These are phyloP conservation scores for Xylariaceae sp. DNA, from an alignment of 2,329 filamentous ascomycete genomes.

Conservation along the genomic window DNA sequence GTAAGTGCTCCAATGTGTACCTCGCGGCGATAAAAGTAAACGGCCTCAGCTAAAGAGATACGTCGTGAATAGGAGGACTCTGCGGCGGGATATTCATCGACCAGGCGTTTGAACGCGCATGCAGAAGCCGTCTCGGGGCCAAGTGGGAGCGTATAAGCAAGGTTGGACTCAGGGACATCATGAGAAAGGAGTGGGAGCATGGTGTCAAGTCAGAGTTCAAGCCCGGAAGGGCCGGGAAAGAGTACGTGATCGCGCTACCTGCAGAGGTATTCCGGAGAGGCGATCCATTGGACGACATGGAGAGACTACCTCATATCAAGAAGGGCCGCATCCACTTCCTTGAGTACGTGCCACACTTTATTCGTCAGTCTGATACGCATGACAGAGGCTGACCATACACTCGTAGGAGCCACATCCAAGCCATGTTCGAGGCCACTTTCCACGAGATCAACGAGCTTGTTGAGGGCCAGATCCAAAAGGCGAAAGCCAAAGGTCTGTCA, in stretches of 20 bases:
- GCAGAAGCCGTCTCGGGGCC: slow-evolving; percentile 1
- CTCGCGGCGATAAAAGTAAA: background rate
- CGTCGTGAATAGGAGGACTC: slow-evolving; percentile 1
- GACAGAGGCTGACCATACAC: background rate
- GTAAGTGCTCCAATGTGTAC: background rate
- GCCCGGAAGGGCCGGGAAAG: background rate
- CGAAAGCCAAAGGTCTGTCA: background rate
- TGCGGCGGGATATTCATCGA: slow-evolving; percentile 9
- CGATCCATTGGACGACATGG: background rate
- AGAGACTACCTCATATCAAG: slow-evolving; percentile 4
- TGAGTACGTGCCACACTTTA: background rate
- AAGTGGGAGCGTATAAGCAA: slow-evolving; percentile 1
- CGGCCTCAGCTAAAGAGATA: background rate
- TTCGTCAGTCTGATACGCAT: background rate
- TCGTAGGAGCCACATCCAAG: background rate
- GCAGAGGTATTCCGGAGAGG: background rate
- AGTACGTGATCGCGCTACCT: slow-evolving; percentile 1
- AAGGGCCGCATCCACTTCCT: slow-evolving; percentile 4
- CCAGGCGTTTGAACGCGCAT: slow-evolving; percentile 4
- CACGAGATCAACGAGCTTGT: slow-evolving; percentile 4
- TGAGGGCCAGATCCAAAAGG: slow-evolving; percentile 6
- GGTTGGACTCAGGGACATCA: slow-evolving; percentile 1
- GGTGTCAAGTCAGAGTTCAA: slow-evolving; percentile 4
- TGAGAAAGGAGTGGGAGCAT: slow-evolving; percentile 8
- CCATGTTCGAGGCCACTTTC: slow-evolving; percentile 1